Evolutionary conservation across 768 basidiomycete species (phyloP).

Genomic region (Gelatoporia subvermispora): DNA sequence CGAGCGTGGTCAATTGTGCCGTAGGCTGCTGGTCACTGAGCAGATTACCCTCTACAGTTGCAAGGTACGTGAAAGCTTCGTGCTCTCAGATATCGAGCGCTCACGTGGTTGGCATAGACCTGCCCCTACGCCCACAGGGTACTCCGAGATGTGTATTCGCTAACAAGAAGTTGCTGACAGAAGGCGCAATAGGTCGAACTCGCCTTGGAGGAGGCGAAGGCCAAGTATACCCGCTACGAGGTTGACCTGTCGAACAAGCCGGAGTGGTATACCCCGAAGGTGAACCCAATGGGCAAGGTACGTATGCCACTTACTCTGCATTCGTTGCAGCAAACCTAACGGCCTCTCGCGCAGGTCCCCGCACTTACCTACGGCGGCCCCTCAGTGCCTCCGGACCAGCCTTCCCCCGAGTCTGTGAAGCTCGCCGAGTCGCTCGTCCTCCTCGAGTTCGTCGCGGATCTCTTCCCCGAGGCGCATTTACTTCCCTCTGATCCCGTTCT

Average conservation of each 20-base stretch:
- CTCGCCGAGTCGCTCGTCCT: constrained; percentile 62
- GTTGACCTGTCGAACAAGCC: constrained; percentile 65
- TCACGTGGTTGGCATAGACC: constrained; percentile 28
- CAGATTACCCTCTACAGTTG: constrained; percentile 12
- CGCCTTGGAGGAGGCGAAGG: constrained; percentile 53
- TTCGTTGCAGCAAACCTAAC: background rate
- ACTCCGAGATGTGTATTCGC: background rate
- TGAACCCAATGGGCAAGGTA: constrained; percentile 67
- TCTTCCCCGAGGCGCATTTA: constrained; percentile 42
- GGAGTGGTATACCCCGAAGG: constrained; percentile 59
- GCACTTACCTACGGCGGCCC: constrained; percentile 62
- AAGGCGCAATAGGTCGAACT: constrained; percentile 42
- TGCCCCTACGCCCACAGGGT: constrained; percentile 61
- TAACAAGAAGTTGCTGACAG: background rate
- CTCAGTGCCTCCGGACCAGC: constrained; percentile 44
- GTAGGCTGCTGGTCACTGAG: constrained; percentile 5
- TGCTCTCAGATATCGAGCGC: no score
- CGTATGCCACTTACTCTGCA: background rate
- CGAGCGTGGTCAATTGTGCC: background rate
- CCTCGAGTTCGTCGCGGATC: constrained; percentile 62
- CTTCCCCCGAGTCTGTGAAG: constrained; percentile 57
- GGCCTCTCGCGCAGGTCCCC: constrained; percentile 43
- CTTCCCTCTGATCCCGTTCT: constrained; percentile 51
- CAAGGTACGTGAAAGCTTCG: constrained; percentile 4
- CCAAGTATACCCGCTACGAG: constrained; percentile 45